Evolutionary conservation across 805 yeast species (phyloP).

Genomic region (Komagataella pseudopastoris): DNA sequence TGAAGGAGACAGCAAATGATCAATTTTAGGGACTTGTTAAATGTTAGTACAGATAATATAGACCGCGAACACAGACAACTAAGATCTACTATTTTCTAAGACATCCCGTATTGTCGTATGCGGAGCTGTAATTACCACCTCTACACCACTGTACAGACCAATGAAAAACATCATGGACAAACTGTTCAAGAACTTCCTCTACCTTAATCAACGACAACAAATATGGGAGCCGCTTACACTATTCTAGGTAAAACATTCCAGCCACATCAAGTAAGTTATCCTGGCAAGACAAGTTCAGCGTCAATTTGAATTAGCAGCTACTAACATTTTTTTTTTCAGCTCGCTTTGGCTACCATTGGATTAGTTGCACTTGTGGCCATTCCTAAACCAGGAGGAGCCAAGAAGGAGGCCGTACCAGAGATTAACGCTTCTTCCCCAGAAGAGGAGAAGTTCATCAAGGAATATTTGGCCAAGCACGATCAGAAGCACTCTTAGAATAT

Average conservation of each 20-base stretch:
- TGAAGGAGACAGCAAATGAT: not conserved
- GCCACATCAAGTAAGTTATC: conserved; percentile 51
- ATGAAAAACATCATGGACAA: not conserved
- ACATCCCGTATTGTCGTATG: too few species aligned
- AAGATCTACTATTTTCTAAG: too few species aligned
- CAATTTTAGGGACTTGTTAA: not conserved
- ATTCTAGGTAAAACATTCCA: conserved; percentile 77
- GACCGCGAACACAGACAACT: not conserved
- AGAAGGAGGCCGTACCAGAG: conserved; percentile 48
- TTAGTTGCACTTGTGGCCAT: conserved; percentile 45
- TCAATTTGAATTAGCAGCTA: not conserved
- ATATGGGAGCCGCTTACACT: conserved; percentile 75
- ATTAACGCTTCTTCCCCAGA: conserved; percentile 72
- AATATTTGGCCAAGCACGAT: conserved; percentile 40
- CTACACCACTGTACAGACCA: not conserved
- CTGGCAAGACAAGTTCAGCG: not conserved
- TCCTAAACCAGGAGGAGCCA: conserved; percentile 66
- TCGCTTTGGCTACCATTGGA: conserved; percentile 74
- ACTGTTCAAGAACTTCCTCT: not conserved
- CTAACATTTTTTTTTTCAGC: conserved; percentile 15
- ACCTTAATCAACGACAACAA: not conserved
- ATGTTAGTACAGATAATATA: too few species aligned
- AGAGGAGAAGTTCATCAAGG: conserved; percentile 77
- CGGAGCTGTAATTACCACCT: not conserved
- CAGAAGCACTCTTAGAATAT: conserved; percentile 11